These are phyloP conservation scores for Odontarrhena argentea DNA, from an alignment of 345 rosid species.

Conservation along the genomic window DNA sequence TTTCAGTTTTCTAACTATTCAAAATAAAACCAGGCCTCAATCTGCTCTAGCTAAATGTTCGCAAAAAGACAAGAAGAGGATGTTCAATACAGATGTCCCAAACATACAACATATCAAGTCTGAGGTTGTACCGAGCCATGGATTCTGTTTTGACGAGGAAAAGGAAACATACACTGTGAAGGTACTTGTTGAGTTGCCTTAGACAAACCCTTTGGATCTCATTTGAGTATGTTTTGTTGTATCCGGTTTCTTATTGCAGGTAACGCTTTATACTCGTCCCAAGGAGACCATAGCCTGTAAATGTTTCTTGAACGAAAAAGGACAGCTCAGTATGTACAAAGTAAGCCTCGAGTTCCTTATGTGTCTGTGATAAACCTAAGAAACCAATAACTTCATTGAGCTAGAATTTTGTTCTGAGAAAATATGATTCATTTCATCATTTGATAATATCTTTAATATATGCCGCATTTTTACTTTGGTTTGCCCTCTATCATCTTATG, in stretches of 20 bases:
- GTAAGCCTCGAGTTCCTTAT: slow-evolving; percentile 39
- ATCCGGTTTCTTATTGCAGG: slow-evolving; percentile 25
- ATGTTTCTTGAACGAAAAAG: slow-evolving; percentile 47
- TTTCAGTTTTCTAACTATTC: slow-evolving; percentile 13
- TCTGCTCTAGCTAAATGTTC: slow-evolving; percentile 39
- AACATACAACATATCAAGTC: slow-evolving; percentile 39
- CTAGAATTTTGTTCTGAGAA: too few relatives aligned
- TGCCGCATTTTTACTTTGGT: too few relatives aligned
- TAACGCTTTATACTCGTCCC: slow-evolving; percentile 43
- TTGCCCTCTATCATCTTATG: neutral
- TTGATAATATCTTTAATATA: neutral
- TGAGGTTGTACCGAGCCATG: slow-evolving; percentile 47
- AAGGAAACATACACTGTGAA: slow-evolving; percentile 58
- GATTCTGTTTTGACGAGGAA: slow-evolving; percentile 39
- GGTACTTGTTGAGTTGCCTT: slow-evolving; percentile 50
- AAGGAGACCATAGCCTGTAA: slow-evolving; percentile 53
- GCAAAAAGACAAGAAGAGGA: slow-evolving; percentile 35
- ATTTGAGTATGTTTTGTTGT: slow-evolving; percentile 20
- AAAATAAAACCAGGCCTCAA: slow-evolving; percentile 18
- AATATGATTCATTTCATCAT: neutral
- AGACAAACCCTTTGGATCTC: slow-evolving; percentile 36
- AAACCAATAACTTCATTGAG: too few relatives aligned
- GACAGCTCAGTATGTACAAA: slow-evolving; percentile 51
- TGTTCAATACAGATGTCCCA: slow-evolving; percentile 50
- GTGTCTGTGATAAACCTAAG: neutral